Conservation (phyloP, 2,329 filamentous ascomycete species). For the Teratosphaeria destructans region DNA sequence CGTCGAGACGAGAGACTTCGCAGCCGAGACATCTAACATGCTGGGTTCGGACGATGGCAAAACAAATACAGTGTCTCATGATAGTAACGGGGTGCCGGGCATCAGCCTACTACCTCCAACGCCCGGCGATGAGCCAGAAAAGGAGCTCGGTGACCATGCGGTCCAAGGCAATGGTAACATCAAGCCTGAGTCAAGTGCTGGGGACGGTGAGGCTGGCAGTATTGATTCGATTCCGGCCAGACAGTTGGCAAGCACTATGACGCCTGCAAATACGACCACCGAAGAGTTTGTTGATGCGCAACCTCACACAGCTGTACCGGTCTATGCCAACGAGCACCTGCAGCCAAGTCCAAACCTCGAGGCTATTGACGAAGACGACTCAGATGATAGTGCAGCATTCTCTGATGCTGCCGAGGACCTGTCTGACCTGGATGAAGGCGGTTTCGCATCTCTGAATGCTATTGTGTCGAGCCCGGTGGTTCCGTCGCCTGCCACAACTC, state of each 20-base stretch:
- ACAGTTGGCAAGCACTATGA: neutral
- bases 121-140: conserved; percentile 21
- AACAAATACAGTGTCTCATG: neutral
- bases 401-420: conserved; percentile 70
- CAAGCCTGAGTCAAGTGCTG: conserved; percentile 1
- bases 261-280: neutral
- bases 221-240: neutral
- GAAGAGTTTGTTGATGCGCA: neutral
- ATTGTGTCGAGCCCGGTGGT: conserved; percentile 50
- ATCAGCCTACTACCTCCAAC: conserved; percentile 28
- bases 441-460: conserved; percentile 64
- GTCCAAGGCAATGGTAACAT: neutral
- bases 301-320: neutral
- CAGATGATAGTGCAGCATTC: conserved; percentile 51
- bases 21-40: conserved; percentile 2
- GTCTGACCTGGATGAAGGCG: conserved; percentile 54
- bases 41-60: neutral
- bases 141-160: conserved; percentile 8
- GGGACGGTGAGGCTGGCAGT: conserved; percentile 2
- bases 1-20: conserved; percentile 13
- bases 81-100: conserved; percentile 12
- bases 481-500: conserved; percentile 1
- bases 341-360: conserved; percentile 1
- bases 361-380: conserved; percentile 18
- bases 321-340: neutral